These are phyloP conservation scores for Marasmius sp. DNA, from an alignment of 1,284 basidiomycete genomes.

Conservation along the genomic window DNA sequence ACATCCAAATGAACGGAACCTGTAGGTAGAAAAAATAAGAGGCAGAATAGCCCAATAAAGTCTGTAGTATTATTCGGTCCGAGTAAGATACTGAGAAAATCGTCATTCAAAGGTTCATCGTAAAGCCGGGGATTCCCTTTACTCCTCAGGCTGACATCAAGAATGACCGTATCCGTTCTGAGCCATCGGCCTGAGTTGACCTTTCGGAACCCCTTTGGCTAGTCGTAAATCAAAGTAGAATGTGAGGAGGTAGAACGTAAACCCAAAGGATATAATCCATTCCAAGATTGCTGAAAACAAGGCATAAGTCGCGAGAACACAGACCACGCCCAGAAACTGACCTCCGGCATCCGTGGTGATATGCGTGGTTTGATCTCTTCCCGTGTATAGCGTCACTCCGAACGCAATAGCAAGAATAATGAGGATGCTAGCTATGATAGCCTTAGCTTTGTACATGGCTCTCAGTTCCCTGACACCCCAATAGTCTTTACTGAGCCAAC, in stretches of 20 bases:
- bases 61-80: no score
- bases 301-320: not conserved
- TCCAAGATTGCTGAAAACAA: slow-evolving; percentile 54
- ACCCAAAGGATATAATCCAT: slow-evolving; percentile 72
- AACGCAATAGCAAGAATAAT: slow-evolving; percentile 65
- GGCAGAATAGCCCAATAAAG: no score
- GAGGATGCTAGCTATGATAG: slow-evolving; percentile 53
- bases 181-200: slow-evolving; percentile 27
- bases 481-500: slow-evolving; percentile 64
- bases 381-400: slow-evolving; percentile 47
- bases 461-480: slow-evolving; percentile 43
- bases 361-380: slow-evolving; percentile 4
- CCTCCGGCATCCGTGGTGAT: slow-evolving; percentile 45
- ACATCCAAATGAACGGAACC: no score
- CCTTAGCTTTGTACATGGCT: slow-evolving; percentile 62
- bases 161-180: no score
- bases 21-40: no score
- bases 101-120: no score
- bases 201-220: slow-evolving; percentile 45
- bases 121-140: no score
- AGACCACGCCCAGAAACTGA: slow-evolving; percentile 22
- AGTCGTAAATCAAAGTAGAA: slow-evolving; percentile 67
- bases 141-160: no score
- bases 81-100: no score
- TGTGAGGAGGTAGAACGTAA: slow-evolving; percentile 67